These are phyloP conservation scores for Lachancea sp. DNA, from an alignment of 805 yeast genomes.

Conservation along the genomic window DNA sequence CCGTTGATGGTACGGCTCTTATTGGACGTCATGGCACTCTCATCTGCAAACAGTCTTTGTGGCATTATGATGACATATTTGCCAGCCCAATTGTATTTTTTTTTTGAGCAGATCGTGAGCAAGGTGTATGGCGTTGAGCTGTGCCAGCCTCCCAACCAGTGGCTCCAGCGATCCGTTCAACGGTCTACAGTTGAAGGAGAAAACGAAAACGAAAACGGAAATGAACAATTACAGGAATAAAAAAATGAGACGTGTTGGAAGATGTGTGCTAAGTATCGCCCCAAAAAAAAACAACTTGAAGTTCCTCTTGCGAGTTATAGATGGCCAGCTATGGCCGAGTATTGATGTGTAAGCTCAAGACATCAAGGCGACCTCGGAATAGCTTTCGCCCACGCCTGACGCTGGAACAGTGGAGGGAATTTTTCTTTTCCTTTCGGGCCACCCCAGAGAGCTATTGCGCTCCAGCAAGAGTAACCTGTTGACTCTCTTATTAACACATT, in stretches of 20 bases:
- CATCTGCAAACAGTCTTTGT: conserved; percentile 2
- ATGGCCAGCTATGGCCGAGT: background rate
- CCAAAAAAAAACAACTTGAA: too few relatives aligned
- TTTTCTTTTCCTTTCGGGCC: conserved; percentile 19
- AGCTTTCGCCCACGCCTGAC: conserved; percentile 5
- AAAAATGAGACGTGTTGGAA: background rate
- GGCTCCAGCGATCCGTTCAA: background rate
- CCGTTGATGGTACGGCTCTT: conserved; percentile 1
- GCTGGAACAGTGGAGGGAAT: background rate
- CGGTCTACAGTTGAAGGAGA: background rate
- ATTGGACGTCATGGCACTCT: background rate
- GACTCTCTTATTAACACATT: conserved; percentile 19
- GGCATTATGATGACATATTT: conserved; percentile 23
- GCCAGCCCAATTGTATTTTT: conserved; percentile 28
- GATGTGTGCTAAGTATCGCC: too few relatives aligned
- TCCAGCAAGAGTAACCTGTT: conserved; percentile 20
- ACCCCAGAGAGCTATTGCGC: conserved; percentile 16
- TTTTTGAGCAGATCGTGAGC: conserved; percentile 22
- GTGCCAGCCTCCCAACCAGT: conserved; percentile 10
- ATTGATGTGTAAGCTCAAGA: background rate
- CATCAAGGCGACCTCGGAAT: conserved; percentile 18
- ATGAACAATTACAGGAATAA: conserved; percentile 1
- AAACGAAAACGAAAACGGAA: background rate
- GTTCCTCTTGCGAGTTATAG: too few relatives aligned
- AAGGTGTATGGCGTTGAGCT: conserved; percentile 26